Conservation (phyloP, 768 basidiomycete species). For the Termitomyces sp. region DNA sequence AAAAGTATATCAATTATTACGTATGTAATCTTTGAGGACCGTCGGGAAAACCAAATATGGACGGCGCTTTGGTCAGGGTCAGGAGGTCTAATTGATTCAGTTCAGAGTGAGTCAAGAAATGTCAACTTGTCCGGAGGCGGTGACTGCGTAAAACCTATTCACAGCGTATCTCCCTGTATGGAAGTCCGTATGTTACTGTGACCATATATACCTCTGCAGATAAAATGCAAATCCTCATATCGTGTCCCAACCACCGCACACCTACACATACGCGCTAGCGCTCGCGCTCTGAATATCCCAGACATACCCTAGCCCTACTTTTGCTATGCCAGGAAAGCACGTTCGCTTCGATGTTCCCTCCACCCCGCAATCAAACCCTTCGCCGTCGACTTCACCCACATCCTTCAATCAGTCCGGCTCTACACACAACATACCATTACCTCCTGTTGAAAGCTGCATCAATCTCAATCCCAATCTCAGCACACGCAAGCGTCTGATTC, state of each 20-base stretch:
- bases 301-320: not conserved
- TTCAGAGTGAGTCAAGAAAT: slow-evolving; percentile 11
- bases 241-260: not conserved
- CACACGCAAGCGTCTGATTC: not conserved
- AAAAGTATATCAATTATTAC: no score
- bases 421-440: slow-evolving; percentile 14
- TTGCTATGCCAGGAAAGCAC: slow-evolving; percentile 24
- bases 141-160: slow-evolving; percentile 8
- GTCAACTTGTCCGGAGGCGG: slow-evolving; percentile 14
- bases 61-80: not conserved
- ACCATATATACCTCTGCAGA: slow-evolving; percentile 3
- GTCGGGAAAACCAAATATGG: slow-evolving; percentile 7
- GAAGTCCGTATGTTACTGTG: not conserved
- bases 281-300: not conserved
- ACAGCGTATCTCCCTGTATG: slow-evolving; percentile 5
- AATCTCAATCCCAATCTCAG: slow-evolving; percentile 14
- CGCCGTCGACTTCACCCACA: slow-evolving; percentile 12
- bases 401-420: slow-evolving; percentile 12
- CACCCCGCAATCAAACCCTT: slow-evolving; percentile 11
- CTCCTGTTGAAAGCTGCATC: slow-evolving; percentile 7
- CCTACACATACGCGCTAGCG: not conserved
- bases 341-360: slow-evolving; percentile 20
- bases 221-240: not conserved
- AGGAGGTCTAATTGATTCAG: slow-evolving; percentile 3
- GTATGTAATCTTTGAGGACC: not conserved